phyloP scores from a whole-genome alignment of 805 yeast genomes.

The Saccharomyces mikatae region DNA sequence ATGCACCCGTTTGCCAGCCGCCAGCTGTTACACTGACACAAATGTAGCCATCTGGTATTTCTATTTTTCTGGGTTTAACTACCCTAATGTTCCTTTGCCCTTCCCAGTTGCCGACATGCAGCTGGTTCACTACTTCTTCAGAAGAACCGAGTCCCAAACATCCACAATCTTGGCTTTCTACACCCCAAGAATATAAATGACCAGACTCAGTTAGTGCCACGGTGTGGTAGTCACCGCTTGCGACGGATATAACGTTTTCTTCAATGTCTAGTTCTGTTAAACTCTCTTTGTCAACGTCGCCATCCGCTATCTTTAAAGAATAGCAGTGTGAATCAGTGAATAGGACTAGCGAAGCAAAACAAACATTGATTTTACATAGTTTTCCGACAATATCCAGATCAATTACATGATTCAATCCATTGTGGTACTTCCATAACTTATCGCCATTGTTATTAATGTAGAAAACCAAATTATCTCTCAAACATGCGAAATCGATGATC shows the following conservation, averaged over 20 bases:
- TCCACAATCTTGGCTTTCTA: constrained; percentile 55
- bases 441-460: constrained; percentile 41
- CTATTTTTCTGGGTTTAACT: constrained; percentile 37
- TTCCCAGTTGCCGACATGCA: constrained; percentile 27
- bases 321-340: constrained; percentile 44
- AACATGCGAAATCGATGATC: constrained; percentile 49
- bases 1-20: constrained; percentile 76
- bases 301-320: constrained; percentile 14
- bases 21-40: constrained; percentile 61
- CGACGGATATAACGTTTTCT: constrained; percentile 44
- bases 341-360: constrained; percentile 45
- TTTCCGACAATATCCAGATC: constrained; percentile 22
- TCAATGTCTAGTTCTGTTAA: constrained; percentile 29
- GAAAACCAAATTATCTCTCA: constrained; percentile 38
- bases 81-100: constrained; percentile 29
- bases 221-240: constrained; percentile 65
- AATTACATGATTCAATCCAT: constrained; percentile 11
- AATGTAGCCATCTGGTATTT: constrained; percentile 32
- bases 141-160: constrained; percentile 57
- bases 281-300: constrained; percentile 9
- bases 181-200: constrained; percentile 56
- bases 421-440: constrained; percentile 30
- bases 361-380: constrained; percentile 47
- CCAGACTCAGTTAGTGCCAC: constrained; percentile 58
- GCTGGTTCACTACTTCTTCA: constrained; percentile 12